Conservation (phyloP, 2,329 filamentous ascomycete genomes). For the Eutypa lata region DNA sequence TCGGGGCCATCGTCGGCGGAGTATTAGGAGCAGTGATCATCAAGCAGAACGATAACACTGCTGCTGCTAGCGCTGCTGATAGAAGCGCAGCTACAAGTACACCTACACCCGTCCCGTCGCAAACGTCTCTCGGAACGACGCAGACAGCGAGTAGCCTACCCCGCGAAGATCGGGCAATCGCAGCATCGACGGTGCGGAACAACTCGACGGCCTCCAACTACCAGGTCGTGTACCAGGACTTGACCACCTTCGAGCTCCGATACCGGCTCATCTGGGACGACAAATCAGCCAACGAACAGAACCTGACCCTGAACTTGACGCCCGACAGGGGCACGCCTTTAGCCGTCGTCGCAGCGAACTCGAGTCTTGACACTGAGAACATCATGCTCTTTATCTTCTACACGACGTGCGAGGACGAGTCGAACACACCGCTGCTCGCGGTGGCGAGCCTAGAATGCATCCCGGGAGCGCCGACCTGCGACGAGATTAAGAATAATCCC, state of each 20-base stretch:
- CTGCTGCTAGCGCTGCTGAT: background rate
- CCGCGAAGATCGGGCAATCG: background rate
- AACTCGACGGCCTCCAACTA: background rate
- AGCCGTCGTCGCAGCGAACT: background rate
- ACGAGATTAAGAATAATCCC: background rate
- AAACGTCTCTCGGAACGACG: background rate
- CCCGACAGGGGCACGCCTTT: background rate
- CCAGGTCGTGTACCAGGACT: background rate
- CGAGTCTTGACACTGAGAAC: background rate
- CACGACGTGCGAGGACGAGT: background rate
- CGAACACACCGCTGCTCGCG: background rate
- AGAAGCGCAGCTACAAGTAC: background rate
- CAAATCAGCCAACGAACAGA: background rate
- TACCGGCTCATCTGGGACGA: background rate
- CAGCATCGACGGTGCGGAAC: background rate
- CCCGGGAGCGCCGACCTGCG: background rate
- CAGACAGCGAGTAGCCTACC: background rate
- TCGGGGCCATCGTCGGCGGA: background rate
- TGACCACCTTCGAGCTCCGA: background rate
- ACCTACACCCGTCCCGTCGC: background rate
- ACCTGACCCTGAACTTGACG: background rate
- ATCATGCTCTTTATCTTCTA: background rate
- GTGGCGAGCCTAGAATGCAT: background rate
- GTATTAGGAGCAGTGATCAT: background rate
- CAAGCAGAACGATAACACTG: background rate